Conservation (phyloP, 139 green algal genomes). For the Chlorella sp. region DNA sequence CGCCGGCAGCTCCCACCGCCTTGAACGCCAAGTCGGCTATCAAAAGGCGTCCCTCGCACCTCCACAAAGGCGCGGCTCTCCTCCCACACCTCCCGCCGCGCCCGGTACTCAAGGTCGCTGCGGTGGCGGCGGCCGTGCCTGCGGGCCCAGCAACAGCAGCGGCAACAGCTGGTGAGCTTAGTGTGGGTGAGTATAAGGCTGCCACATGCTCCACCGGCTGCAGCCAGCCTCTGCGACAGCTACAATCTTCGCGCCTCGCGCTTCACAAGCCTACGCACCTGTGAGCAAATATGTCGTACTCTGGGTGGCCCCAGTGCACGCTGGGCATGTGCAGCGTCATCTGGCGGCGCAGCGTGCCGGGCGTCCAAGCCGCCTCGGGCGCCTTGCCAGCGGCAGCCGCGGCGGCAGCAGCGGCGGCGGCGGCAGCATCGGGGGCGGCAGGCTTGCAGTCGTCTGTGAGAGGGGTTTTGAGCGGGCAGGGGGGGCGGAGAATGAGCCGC, state of each 20-base stretch:
- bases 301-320: conserved; percentile 38
- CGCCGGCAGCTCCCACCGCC: no score
- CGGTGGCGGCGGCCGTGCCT: conserved; percentile 53
- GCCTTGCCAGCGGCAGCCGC: neutral
- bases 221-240: neutral
- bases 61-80: conserved; percentile 44
- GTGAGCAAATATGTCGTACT: conserved; percentile 60
- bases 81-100: conserved; percentile 38
- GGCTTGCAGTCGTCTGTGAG: conserved; percentile 9
- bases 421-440: neutral
- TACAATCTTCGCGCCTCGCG: no score
- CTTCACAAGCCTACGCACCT: neutral
- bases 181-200: no score
- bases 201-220: no score
- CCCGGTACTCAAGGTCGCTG: conserved; percentile 46
- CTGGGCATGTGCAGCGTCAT: conserved; percentile 39
- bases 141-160: neutral
- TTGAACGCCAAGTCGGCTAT: no score
- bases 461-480: no score
- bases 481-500: no score
- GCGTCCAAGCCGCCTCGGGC: neutral
- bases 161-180: no score
- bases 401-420: neutral
- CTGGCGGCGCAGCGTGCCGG: neutral
- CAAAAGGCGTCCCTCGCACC: neutral